Evolutionary conservation across 352 stramenopile species (phyloP).

Genomic region (Pythium biforme): DNA sequence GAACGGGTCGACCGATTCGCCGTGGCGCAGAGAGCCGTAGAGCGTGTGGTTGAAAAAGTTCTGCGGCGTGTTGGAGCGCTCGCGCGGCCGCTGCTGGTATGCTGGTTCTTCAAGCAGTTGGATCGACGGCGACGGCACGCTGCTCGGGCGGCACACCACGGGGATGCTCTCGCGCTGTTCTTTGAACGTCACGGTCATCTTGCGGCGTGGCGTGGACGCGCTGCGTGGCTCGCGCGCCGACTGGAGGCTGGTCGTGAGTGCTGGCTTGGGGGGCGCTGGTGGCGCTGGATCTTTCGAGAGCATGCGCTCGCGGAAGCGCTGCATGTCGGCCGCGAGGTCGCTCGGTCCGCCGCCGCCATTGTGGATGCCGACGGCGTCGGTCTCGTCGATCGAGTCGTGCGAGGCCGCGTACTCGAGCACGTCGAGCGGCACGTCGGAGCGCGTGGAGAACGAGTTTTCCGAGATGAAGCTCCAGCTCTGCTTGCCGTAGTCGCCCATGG

Average conservation of each 20-base stretch:
- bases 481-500: slow-evolving; percentile 34
- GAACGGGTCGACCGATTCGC: slow-evolving; percentile 54
- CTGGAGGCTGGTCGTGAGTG: slow-evolving; percentile 5
- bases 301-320: slow-evolving; percentile 24
- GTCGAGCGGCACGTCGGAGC: slow-evolving; percentile 34
- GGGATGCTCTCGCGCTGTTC: slow-evolving; percentile 47
- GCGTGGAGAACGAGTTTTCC: slow-evolving; percentile 62
- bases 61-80: slow-evolving; percentile 49
- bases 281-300: slow-evolving; percentile 8
- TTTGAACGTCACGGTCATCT: slow-evolving; percentile 64
- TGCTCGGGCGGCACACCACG: slow-evolving; percentile 56
- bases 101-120: slow-evolving; percentile 56
- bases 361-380: background rate
- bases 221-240: slow-evolving; percentile 22
- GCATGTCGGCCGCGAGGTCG: slow-evolving; percentile 27
- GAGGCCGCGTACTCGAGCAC: slow-evolving; percentile 48
- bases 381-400: slow-evolving; percentile 30
- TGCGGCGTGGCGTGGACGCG: slow-evolving; percentile 37
- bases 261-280: slow-evolving; percentile 10
- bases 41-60: slow-evolving; percentile 75
- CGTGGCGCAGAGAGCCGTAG: slow-evolving; percentile 63
- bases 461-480: slow-evolving; percentile 85
- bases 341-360: too few species aligned
- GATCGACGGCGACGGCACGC: slow-evolving; percentile 54
- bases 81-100: slow-evolving; percentile 34